Evolutionary conservation across 202 grass and related monocot genomes (phyloP).

Genomic region (Hordeum pubiflorum): DNA sequence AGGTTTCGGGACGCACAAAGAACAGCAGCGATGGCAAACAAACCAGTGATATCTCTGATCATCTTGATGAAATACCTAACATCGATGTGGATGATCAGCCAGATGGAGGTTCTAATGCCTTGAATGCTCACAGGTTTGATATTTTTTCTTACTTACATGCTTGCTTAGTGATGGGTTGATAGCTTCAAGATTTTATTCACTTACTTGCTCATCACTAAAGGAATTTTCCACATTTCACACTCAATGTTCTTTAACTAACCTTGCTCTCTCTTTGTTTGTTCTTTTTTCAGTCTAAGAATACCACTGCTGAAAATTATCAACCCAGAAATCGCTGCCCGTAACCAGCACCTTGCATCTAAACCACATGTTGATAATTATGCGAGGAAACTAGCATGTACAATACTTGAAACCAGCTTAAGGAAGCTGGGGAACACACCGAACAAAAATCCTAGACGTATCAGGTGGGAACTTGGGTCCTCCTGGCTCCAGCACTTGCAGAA

Average conservation of each 20-base stretch:
- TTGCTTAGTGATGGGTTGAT: neutral
- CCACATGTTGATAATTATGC: slow-evolving; percentile 33
- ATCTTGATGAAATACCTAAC: slow-evolving; percentile 52
- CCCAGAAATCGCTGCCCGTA: slow-evolving; percentile 28
- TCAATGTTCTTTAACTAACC: neutral
- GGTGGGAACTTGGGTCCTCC: slow-evolving; percentile 90
- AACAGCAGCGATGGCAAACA: slow-evolving; percentile 32
- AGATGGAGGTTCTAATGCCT: slow-evolving; percentile 84
- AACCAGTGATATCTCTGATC: slow-evolving; percentile 36
- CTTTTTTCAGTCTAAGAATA: slow-evolving; percentile 74
- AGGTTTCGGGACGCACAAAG: slow-evolving; percentile 42
- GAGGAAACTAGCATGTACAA: slow-evolving; percentile 49
- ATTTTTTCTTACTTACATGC: slow-evolving; percentile 1
- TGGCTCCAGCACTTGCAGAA: slow-evolving; percentile 91
- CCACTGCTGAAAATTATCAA: slow-evolving; percentile 38
- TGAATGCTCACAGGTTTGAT: slow-evolving; percentile 91
- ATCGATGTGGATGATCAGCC: slow-evolving; percentile 58
- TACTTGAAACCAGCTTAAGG: slow-evolving; percentile 65
- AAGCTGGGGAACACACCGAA: slow-evolving; percentile 47
- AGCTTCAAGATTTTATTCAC: neutral
- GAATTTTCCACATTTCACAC: slow-evolving; percentile 10
- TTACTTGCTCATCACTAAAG: slow-evolving; percentile 1
- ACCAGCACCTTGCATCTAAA: slow-evolving; percentile 31
- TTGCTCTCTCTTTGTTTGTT: neutral
- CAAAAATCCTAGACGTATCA: slow-evolving; percentile 44